phyloP scores from a whole-genome alignment of 371 early-diverging fungal species.

The Lichtheimia corymbifera region DNA sequence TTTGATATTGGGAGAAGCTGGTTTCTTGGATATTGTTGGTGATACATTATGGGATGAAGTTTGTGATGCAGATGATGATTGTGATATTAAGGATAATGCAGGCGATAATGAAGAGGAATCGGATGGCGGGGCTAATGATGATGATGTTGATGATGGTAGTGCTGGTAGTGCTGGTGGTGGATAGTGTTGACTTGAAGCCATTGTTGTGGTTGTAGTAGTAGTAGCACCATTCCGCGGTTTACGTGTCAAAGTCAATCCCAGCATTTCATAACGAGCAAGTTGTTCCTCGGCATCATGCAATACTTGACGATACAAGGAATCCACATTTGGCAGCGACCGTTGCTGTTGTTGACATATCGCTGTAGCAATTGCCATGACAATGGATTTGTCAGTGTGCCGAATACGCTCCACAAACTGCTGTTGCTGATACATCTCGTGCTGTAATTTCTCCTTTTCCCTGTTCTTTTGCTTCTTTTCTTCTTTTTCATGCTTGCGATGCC shows the following conservation, averaged over 20 bases:
- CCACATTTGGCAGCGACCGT: slow-evolving; percentile 23
- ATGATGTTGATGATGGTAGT: neutral
- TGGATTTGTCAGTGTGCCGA: slow-evolving; percentile 50
- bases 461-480: slow-evolving; percentile 70
- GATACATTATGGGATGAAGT: neutral
- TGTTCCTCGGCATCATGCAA: slow-evolving; percentile 57
- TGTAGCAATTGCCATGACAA: slow-evolving; percentile 37
- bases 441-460: slow-evolving; percentile 62
- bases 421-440: slow-evolving; percentile 66
- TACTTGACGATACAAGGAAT: slow-evolving; percentile 46
- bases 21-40: neutral
- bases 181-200: neutral
- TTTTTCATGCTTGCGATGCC: slow-evolving; percentile 64
- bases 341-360: slow-evolving; percentile 36
- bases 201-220: neutral
- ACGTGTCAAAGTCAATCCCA: slow-evolving; percentile 34
- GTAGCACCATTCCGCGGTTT: slow-evolving; percentile 10
- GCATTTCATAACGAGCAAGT: slow-evolving; percentile 50
- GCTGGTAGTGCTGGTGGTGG: neutral
- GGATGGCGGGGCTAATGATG: neutral
- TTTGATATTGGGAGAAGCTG: slow-evolving; percentile 12
- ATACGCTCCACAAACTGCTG: slow-evolving; percentile 61
- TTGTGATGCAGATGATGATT: slow-evolving; percentile 6
- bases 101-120: slow-evolving; percentile 13
- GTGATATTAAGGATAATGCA: slow-evolving; percentile 18